A percentile compares a stretch with the other conserved stretches of the same genome.
Evolutionary conservation across 2,329 filamentous ascomycete genomes (phyloP).

Genomic region (Fusarium transvaalense): DNA sequence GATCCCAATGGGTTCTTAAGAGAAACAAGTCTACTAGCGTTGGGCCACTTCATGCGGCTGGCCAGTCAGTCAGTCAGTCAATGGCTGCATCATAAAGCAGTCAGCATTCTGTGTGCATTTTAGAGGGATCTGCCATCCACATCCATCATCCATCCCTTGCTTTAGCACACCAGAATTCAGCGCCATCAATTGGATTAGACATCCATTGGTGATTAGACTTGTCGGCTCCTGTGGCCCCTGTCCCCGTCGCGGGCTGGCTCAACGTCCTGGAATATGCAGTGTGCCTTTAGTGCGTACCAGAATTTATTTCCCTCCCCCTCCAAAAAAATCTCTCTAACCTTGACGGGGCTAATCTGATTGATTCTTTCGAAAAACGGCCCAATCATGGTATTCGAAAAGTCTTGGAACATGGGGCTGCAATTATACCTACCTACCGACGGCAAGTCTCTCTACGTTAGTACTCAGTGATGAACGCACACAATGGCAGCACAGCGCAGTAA

Average conservation of each 20-base stretch:
- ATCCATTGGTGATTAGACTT: conserved; percentile 17
- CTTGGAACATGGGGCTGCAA: conserved; percentile 13
- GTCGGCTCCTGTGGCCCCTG: conserved; percentile 42
- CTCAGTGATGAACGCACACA: background rate
- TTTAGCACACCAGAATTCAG: conserved; percentile 34
- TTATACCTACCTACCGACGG: conserved; percentile 8
- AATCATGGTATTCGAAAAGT: background rate
- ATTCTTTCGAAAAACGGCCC: conserved; percentile 12
- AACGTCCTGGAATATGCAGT: conserved; percentile 38
- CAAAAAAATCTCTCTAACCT: conserved; percentile 10
- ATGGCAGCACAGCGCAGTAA: conserved; percentile 5
- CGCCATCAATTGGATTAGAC: conserved; percentile 36
- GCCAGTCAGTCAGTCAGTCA: conserved; percentile 26
- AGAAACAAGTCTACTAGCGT: conserved; percentile 35
- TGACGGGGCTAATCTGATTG: conserved; percentile 7
- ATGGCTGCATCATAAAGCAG: conserved; percentile 11
- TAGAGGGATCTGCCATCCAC: conserved; percentile 31
- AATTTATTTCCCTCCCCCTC: conserved; percentile 16
- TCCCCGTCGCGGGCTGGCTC: conserved; percentile 33
- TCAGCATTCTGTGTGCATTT: conserved; percentile 7
- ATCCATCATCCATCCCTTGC: conserved; percentile 38
- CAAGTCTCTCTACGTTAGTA: conserved; percentile 13
- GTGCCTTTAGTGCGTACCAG: conserved; percentile 27
- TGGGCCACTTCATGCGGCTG: conserved; percentile 28
- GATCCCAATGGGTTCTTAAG: conserved; percentile 18